phyloP scores from a whole-genome alignment of 495 filamentous ascomycete species.

The Thermochaetoides thermophila region DNA sequence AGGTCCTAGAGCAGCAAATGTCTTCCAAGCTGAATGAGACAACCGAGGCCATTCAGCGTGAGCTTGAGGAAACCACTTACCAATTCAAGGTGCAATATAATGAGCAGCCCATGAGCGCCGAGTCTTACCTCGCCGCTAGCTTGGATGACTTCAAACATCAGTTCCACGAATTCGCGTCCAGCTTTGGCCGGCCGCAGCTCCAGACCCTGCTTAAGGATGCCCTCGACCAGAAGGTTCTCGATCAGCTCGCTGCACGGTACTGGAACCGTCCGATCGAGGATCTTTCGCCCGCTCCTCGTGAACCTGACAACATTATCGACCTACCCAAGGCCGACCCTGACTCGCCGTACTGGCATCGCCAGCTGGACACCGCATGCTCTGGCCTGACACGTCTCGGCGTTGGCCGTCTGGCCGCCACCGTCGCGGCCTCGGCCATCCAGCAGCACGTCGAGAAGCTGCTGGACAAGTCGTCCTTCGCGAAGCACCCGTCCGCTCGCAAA shows the following conservation, averaged over 20 bases:
- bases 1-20: slow-evolving; percentile 94
- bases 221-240: slow-evolving; percentile 86
- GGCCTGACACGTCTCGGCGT: slow-evolving; percentile 87
- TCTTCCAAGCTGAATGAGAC: slow-evolving; percentile 75
- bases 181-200: slow-evolving; percentile 81
- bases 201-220: slow-evolving; percentile 80
- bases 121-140: slow-evolving; percentile 89
- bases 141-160: slow-evolving; percentile 95
- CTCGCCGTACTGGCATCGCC: slow-evolving; percentile 80
- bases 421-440: slow-evolving; percentile 79
- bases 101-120: slow-evolving; percentile 82
- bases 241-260: slow-evolving; percentile 86
- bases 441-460: slow-evolving; percentile 69
- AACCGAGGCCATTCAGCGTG: slow-evolving; percentile 80
- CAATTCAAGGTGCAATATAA: slow-evolving; percentile 99
- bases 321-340: slow-evolving; percentile 73
- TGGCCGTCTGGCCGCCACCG: slow-evolving; percentile 78
- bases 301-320: slow-evolving; percentile 57
- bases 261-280: slow-evolving; percentile 95
- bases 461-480: slow-evolving; percentile 61
- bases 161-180: slow-evolving; percentile 81
- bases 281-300: slow-evolving; percentile 42
- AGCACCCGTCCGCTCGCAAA: slow-evolving; percentile 80
- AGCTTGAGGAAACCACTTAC: slow-evolving; percentile 93
- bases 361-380: slow-evolving; percentile 83